Evolutionary conservation across 768 basidiomycete species (phyloP).

Genomic region (Coprinopsis sp.): DNA sequence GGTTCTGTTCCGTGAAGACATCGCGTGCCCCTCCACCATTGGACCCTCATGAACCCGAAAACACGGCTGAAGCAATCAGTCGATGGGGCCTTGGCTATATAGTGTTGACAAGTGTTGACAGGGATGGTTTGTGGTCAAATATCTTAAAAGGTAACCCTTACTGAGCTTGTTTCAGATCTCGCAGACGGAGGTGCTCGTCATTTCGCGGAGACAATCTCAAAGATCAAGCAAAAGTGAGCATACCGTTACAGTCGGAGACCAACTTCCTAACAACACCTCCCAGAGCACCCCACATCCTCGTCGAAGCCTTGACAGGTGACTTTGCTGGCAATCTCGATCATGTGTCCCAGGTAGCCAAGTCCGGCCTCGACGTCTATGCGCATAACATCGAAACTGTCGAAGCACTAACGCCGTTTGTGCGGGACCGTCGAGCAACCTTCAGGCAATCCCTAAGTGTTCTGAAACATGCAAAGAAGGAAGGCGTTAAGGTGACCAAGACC

Average conservation of each 20-base stretch:
- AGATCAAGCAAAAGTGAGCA: slow-evolving; percentile 89
- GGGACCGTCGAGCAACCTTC: slow-evolving; percentile 92
- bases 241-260: neutral
- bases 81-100: slow-evolving; percentile 99
- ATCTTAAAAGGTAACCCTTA: neutral
- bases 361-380: slow-evolving; percentile 95
- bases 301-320: slow-evolving; percentile 95
- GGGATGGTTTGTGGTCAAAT: slow-evolving; percentile 67
- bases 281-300: slow-evolving; percentile 92
- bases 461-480: slow-evolving; percentile 76
- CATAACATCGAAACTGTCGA: slow-evolving; percentile 98
- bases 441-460: slow-evolving; percentile 78
- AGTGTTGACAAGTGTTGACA: slow-evolving; percentile 92
- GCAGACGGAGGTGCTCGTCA: slow-evolving; percentile 89
- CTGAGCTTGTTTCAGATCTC: slow-evolving; percentile 65
- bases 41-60: slow-evolving; percentile 95
- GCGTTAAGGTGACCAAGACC: slow-evolving; percentile 90
- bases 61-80: slow-evolving; percentile 96
- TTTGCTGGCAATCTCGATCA: slow-evolving; percentile 76
- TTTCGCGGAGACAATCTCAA: slow-evolving; percentile 91
- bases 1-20: slow-evolving; percentile 97
- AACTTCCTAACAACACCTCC: slow-evolving; percentile 2
- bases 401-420: slow-evolving; percentile 87
- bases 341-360: slow-evolving; percentile 80
- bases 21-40: slow-evolving; percentile 83